These are phyloP conservation scores for Aspergillus ostianus DNA, from an alignment of 495 filamentous ascomycete species.

Conservation along the genomic window DNA sequence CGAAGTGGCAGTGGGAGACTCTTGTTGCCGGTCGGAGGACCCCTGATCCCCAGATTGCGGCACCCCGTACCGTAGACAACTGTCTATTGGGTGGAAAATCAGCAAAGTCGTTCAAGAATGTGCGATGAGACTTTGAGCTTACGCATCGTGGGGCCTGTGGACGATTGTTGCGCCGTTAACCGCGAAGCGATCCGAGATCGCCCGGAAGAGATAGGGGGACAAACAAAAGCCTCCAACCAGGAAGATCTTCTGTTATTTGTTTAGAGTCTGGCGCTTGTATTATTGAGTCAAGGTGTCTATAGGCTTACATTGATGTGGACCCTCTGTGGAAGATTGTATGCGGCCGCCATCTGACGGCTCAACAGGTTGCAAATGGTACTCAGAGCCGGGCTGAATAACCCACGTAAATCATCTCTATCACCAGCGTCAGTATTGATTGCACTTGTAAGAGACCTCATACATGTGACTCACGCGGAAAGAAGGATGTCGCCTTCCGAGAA, in stretches of 20 bases:
- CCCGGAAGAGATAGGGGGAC: neutral
- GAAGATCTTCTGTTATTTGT: neutral
- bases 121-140: neutral
- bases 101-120: neutral
- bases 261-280: neutral
- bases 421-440: neutral
- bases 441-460: neutral
- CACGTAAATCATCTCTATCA: neutral
- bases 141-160: neutral
- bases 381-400: neutral
- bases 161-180: neutral
- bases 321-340: neutral
- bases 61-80: neutral
- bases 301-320: neutral
- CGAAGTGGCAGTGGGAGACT: neutral
- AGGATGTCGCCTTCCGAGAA: neutral
- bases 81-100: neutral
- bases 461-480: neutral
- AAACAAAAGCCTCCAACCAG: neutral
- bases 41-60: neutral
- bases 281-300: too few relatives aligned
- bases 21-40: neutral
- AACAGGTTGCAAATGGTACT: neutral
- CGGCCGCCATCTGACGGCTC: neutral
- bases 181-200: neutral